phyloP scores from a whole-genome alignment of 495 filamentous ascomycete genomes.

The Lichenothelia convexa region DNA sequence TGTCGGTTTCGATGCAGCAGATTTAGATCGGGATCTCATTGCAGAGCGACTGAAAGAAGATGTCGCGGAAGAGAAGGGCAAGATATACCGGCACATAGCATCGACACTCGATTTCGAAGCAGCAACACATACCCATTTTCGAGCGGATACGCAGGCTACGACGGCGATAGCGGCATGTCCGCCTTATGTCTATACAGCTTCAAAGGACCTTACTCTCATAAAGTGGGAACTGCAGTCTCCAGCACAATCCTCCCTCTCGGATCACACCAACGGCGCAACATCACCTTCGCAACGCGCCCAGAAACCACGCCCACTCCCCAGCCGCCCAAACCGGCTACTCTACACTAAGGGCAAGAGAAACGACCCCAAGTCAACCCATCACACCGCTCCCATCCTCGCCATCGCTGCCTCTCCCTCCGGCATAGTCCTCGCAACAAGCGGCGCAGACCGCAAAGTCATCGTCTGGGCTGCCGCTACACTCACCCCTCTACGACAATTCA shows the following conservation, averaged over 20 bases:
- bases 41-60: conserved; percentile 80
- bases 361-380: conserved; percentile 49
- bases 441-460: conserved; percentile 60
- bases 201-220: conserved; percentile 63
- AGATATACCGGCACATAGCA: conserved; percentile 62
- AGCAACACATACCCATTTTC: conserved; percentile 50
- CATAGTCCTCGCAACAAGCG: conserved; percentile 79
- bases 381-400: conserved; percentile 55
- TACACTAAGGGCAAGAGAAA: conserved; percentile 46
- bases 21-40: conserved; percentile 82
- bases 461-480: conserved; percentile 67
- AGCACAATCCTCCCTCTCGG: conserved; percentile 8
- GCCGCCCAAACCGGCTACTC: conserved; percentile 51
- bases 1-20: conserved; percentile 75
- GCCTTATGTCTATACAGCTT: conserved; percentile 69
- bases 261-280: conserved; percentile 29
- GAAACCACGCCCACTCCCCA: conserved; percentile 45
- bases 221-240: conserved; percentile 58
- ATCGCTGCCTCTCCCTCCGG: conserved; percentile 79
- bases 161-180: conserved; percentile 63
- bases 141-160: conserved; percentile 53
- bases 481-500: conserved; percentile 62
- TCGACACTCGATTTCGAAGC: conserved; percentile 42
- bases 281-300: conserved; percentile 38
- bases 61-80: conserved; percentile 83